phyloP scores from a whole-genome alignment of 306 rosid genomes.

The Inga leiocalycina region DNA sequence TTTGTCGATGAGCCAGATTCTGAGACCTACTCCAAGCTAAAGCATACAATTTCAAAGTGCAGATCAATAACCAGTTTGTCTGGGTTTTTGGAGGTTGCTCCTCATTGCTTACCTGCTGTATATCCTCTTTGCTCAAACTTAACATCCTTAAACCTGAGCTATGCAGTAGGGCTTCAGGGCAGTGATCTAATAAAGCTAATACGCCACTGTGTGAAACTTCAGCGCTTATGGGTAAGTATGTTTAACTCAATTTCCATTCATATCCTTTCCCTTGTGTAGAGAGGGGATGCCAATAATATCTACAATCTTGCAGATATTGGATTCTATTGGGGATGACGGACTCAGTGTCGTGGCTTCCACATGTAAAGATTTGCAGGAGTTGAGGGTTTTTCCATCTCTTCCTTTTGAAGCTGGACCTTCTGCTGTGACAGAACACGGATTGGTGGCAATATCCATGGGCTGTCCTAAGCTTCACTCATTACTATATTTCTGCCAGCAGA shows the following conservation, averaged over 20 bases:
- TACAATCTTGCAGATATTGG: conserved; percentile 62
- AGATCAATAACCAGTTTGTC: conserved; percentile 77
- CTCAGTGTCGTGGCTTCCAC: conserved; percentile 68
- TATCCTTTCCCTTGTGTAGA: neutral
- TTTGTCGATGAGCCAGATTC: conserved; percentile 55
- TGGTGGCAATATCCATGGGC: conserved; percentile 79
- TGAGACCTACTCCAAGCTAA: conserved; percentile 49
- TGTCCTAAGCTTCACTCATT: conserved; percentile 87
- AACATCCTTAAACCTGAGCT: conserved; percentile 83
- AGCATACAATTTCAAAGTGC: conserved; percentile 55
- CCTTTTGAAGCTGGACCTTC: conserved; percentile 53
- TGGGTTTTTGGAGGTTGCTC: conserved; percentile 82
- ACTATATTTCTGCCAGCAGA: conserved; percentile 88
- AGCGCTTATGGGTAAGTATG: conserved; percentile 78
- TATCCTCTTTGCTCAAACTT: conserved; percentile 70
- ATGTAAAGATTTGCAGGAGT: conserved; percentile 83
- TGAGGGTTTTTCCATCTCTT: conserved; percentile 88
- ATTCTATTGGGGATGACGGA: conserved; percentile 86
- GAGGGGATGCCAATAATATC: conserved; percentile 22
- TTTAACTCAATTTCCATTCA: neutral
- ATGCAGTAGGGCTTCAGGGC: conserved; percentile 78
- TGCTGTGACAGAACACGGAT: conserved; percentile 81
- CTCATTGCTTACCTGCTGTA: conserved; percentile 62
- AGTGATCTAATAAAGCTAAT: conserved; percentile 59
- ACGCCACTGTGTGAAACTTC: conserved; percentile 63